phyloP scores from a whole-genome alignment of 208 protist species.

The Wallacemonas sp. region DNA sequence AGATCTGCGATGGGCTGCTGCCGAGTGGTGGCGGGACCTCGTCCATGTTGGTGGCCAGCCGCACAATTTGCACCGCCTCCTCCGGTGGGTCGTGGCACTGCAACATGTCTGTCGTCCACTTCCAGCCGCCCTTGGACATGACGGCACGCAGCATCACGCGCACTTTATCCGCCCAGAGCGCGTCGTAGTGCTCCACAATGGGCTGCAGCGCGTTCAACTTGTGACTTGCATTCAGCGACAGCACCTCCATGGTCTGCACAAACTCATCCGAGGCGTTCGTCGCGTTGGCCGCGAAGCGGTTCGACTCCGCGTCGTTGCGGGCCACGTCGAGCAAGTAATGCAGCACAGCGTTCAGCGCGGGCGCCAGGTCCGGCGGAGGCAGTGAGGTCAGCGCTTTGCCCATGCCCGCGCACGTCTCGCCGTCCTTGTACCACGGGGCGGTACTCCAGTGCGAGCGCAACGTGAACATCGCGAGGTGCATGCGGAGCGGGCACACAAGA shows the following conservation, averaged over 20 bases:
- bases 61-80: slow-evolving; percentile 1
- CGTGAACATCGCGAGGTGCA: slow-evolving; percentile 42
- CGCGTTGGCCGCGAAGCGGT: not conserved
- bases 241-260: slow-evolving; percentile 18
- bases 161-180: not conserved
- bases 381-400: not conserved
- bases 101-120: not conserved
- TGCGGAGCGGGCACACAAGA: slow-evolving; percentile 37
- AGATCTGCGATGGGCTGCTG: slow-evolving; percentile 21
- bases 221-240: slow-evolving; percentile 17
- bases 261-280: not conserved
- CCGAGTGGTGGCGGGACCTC: slow-evolving; percentile 28
- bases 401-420: slow-evolving; percentile 1
- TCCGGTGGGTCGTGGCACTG: not conserved
- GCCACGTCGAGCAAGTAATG: slow-evolving; percentile 25
- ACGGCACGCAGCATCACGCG: not conserved
- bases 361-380: slow-evolving; percentile 20
- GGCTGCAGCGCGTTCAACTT: slow-evolving; percentile 8
- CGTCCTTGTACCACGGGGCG: slow-evolving; percentile 2
- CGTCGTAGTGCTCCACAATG: slow-evolving; percentile 10
- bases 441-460: slow-evolving; percentile 31
- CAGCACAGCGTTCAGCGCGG: slow-evolving; percentile 20
- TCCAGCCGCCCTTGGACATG: slow-evolving; percentile 13
- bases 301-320: slow-evolving; percentile 9
- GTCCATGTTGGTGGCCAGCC: slow-evolving; percentile 17